phyloP scores from a whole-genome alignment of 257 asterid species.

The Fraxinus quadrangulata region DNA sequence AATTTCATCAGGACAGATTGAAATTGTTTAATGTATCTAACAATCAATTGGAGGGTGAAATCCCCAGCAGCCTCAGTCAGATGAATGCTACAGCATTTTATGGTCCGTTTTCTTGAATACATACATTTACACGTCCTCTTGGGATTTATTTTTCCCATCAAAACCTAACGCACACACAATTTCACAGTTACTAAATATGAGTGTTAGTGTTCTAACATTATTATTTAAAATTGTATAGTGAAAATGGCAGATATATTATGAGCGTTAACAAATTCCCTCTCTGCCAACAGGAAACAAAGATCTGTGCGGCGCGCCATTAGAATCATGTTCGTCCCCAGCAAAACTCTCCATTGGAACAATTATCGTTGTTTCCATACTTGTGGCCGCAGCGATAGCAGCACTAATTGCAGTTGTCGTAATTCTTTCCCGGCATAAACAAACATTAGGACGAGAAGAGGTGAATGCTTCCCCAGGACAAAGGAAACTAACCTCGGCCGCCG shows the following conservation, averaged over 20 bases:
- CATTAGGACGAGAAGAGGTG: slow-evolving; percentile 17
- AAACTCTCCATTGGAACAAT: slow-evolving; percentile 38
- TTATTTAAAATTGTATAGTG: background rate
- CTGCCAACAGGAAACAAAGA: slow-evolving; percentile 52
- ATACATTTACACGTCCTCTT: background rate
- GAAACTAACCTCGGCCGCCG: slow-evolving; percentile 3
- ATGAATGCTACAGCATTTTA: slow-evolving; percentile 44
- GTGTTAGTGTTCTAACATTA: background rate
- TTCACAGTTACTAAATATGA: background rate
- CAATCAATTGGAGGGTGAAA: slow-evolving; percentile 57
- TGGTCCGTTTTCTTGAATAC: slow-evolving; percentile 35
- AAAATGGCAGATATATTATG: too few relatives aligned
- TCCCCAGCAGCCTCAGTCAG: slow-evolving; percentile 51
- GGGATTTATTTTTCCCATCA: too few relatives aligned
- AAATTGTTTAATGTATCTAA: slow-evolving; percentile 44
- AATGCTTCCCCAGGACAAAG: background rate
- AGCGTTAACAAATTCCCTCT: background rate
- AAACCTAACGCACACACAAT: too few relatives aligned
- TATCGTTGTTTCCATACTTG: slow-evolving; percentile 34
- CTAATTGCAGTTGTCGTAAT: slow-evolving; percentile 48
- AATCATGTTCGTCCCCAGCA: slow-evolving; percentile 36
- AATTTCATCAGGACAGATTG: slow-evolving; percentile 38
- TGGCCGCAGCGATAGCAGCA: slow-evolving; percentile 40
- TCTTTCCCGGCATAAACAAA: slow-evolving; percentile 39
- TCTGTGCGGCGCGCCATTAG: slow-evolving; percentile 72